phyloP scores from a whole-genome alignment of 305 asterid species.

The Vinca major region DNA sequence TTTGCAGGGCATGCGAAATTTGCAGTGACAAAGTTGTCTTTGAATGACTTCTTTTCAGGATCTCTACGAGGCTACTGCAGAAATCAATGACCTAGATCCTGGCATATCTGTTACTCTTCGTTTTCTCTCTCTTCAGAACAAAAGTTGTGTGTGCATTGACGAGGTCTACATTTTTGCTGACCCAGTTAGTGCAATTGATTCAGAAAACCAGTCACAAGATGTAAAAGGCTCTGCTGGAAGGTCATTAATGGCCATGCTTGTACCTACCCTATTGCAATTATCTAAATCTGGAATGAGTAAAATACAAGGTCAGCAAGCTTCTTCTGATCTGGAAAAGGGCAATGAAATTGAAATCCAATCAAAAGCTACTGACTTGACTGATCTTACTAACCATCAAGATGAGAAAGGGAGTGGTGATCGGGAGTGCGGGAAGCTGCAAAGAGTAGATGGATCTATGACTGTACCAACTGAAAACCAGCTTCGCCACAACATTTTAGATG shows the following conservation, averaged over 20 bases:
- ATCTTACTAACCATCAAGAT: conserved; percentile 15
- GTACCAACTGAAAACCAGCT: conserved; percentile 23
- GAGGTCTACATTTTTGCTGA: conserved; percentile 68
- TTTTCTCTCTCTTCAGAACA: conserved; percentile 71
- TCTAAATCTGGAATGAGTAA: conserved; percentile 45
- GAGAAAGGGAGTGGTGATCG: conserved; percentile 19
- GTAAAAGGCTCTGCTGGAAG: conserved; percentile 41
- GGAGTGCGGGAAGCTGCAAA: conserved; percentile 28
- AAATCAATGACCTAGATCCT: conserved; percentile 65
- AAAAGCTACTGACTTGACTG: conserved; percentile 17
- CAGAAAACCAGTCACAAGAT: conserved; percentile 35
- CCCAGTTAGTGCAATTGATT: conserved; percentile 39
- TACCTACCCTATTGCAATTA: conserved; percentile 74
- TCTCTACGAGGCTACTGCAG: conserved; percentile 82
- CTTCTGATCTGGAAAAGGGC: conserved; percentile 35
- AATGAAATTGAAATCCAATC: conserved; percentile 24
- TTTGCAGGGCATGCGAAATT: neutral
- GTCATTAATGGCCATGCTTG: conserved; percentile 77
- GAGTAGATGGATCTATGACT: conserved; percentile 24
- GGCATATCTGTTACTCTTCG: conserved; percentile 64
- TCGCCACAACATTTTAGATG: conserved; percentile 16
- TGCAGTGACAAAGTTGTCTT: neutral
- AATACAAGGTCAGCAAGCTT: conserved; percentile 30
- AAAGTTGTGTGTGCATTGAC: conserved; percentile 48
- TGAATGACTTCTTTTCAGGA: conserved; percentile 40